phyloP scores from a whole-genome alignment of 768 basidiomycete genomes.

The Grammothele lineata region DNA sequence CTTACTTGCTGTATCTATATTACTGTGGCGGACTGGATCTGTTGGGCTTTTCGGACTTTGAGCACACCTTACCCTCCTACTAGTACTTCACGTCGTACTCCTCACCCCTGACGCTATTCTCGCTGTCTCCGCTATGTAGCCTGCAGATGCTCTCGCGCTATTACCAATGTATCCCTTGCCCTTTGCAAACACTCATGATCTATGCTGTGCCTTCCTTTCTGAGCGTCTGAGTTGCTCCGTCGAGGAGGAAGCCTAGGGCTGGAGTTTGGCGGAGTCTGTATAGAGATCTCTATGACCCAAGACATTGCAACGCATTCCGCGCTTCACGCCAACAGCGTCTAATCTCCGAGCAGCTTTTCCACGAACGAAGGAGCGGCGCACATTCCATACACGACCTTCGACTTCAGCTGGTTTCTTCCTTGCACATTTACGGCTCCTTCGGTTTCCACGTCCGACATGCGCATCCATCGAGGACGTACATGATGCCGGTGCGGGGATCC shows the following conservation, averaged over 20 bases:
- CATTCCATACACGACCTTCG: not conserved
- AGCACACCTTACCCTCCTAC: not conserved
- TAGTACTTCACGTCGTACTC: not conserved
- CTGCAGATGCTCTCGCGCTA: conserved; percentile 15
- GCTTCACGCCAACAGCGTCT: conserved; percentile 3
- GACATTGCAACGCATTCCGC: conserved; percentile 3
- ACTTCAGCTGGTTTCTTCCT: conserved; percentile 5
- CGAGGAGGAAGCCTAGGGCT: conserved; percentile 2
- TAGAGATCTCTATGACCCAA: not conserved
- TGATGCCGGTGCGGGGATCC: conserved; percentile 6
- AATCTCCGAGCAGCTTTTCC: conserved; percentile 10
- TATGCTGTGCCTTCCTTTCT: not conserved
- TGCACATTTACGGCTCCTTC: conserved; percentile 5
- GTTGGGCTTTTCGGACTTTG: conserved; percentile 3
- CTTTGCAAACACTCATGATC: not conserved
- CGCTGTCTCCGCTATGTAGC: conserved; percentile 12
- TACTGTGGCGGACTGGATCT: conserved; percentile 13
- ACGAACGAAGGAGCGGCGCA: not conserved
- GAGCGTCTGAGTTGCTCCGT: conserved; percentile 4
- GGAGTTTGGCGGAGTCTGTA: not conserved
- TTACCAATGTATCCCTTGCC: conserved; percentile 6
- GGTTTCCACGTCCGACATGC: conserved; percentile 4
- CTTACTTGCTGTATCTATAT: conserved; percentile 4
- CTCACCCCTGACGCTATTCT: conserved; percentile 1
- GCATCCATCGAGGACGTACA: conserved; percentile 6